phyloP scores from a whole-genome alignment of 257 asterid genomes.

The Penstemon newberryi region DNA sequence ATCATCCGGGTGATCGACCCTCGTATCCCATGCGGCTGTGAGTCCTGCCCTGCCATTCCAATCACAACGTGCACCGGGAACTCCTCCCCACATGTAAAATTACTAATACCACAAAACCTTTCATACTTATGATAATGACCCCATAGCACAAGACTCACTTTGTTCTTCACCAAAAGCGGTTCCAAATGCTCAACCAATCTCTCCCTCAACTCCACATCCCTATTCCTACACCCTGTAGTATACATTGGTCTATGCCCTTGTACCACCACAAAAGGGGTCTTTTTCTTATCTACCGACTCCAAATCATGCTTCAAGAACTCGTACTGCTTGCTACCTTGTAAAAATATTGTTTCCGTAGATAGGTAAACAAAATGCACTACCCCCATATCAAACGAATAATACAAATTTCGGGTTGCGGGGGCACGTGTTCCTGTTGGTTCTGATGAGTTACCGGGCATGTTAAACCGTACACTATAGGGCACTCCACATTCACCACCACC shows the following conservation, averaged over 20 bases:
- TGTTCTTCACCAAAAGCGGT: slow-evolving; percentile 51
- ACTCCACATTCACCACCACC: slow-evolving; percentile 73
- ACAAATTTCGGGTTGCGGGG: too few species aligned
- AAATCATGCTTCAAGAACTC: slow-evolving; percentile 53
- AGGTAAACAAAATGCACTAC: too few species aligned
- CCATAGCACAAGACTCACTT: slow-evolving; percentile 51
- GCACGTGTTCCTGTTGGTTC: slow-evolving; percentile 43
- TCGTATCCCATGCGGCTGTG: slow-evolving; percentile 58
- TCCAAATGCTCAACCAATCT: slow-evolving; percentile 48
- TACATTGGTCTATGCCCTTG: slow-evolving; percentile 65
- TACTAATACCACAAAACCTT: slow-evolving; percentile 45
- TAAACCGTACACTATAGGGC: slow-evolving; percentile 54
- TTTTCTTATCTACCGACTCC: slow-evolving; percentile 52
- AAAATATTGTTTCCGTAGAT: too few species aligned
- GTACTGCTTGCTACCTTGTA: slow-evolving; percentile 41
- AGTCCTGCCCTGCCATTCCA: slow-evolving; percentile 64
- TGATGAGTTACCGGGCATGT: slow-evolving; percentile 48
- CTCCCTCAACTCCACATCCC: slow-evolving; percentile 32
- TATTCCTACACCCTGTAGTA: slow-evolving; percentile 26
- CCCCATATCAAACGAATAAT: too few species aligned
- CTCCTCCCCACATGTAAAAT: slow-evolving; percentile 49
- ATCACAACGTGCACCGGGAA: slow-evolving; percentile 51
- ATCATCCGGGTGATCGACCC: slow-evolving; percentile 35
- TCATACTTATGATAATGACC: slow-evolving; percentile 61
- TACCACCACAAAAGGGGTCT: slow-evolving; percentile 53